phyloP scores from a whole-genome alignment of 768 basidiomycete species.

The Trametes villosa region DNA sequence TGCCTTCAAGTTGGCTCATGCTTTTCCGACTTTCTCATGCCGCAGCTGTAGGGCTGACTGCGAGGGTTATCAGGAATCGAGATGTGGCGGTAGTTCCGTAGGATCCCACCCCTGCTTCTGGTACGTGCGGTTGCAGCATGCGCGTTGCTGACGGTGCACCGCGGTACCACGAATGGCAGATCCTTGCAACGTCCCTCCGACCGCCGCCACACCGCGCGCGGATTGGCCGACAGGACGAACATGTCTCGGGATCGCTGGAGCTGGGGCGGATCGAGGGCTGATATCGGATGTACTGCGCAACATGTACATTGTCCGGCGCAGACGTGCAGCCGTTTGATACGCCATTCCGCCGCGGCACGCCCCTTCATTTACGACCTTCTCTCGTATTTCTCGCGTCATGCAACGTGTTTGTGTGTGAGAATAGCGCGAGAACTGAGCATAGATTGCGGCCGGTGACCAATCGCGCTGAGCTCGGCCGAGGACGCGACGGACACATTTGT shows the following conservation, averaged over 20 bases:
- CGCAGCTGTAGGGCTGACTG: not conserved
- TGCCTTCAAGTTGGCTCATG: not conserved
- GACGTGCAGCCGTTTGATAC: not conserved
- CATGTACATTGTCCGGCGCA: not conserved
- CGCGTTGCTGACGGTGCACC: slow-evolving; percentile 10
- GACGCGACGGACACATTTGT: not conserved
- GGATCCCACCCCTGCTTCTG: not conserved
- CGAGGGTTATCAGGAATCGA: slow-evolving; percentile 4
- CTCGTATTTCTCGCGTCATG: not conserved
- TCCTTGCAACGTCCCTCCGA: slow-evolving; percentile 8
- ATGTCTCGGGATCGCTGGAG: not conserved
- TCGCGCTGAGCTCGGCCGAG: not conserved
- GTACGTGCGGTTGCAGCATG: not conserved
- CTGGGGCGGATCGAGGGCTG: not conserved
- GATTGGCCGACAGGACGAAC: slow-evolving; percentile 1
- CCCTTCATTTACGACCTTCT: not conserved
- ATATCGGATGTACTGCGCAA: slow-evolving; percentile 9
- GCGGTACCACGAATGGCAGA: slow-evolving; percentile 12
- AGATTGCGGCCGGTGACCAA: slow-evolving; percentile 8
- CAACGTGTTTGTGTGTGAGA: not conserved
- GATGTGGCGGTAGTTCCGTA: not conserved
- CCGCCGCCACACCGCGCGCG: no score
- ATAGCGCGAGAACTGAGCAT: not conserved
- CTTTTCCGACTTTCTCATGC: not conserved
- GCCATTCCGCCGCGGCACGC: not conserved